Conservation (phyloP, 1,284 basidiomycete genomes). For the Earliella scabrosa region DNA sequence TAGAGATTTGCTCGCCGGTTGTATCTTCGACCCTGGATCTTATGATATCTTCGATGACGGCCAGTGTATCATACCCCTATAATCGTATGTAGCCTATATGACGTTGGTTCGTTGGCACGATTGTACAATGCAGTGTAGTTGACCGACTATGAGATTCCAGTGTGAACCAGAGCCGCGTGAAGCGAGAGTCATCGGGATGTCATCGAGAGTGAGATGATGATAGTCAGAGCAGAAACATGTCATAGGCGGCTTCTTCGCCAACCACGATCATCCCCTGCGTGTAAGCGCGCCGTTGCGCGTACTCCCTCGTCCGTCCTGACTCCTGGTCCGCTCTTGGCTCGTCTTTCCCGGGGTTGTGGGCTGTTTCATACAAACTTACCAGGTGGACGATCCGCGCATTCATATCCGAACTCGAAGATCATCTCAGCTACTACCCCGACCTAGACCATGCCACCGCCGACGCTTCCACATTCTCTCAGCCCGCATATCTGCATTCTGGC, state of each 20-base stretch:
- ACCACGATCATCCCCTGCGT: constrained; percentile 17
- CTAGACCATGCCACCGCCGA: constrained; percentile 35
- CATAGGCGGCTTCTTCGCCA: neutral
- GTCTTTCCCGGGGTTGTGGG: too few species aligned
- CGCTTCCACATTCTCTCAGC: constrained; percentile 71
- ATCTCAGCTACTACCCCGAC: neutral
- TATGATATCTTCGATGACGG: too few species aligned
- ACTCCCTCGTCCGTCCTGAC: too few species aligned
- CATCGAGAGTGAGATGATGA: too few species aligned
- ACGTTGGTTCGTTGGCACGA: too few species aligned
- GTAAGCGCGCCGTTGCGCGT: constrained; percentile 14
- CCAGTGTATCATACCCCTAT: too few species aligned
- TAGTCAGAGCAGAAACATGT: neutral
- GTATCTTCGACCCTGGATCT: too few species aligned
- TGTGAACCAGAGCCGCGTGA: neutral
- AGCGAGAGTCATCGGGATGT: too few species aligned
- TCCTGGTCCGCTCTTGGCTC: neutral
- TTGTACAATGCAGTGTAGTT: too few species aligned
- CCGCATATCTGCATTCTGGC: constrained; percentile 77
- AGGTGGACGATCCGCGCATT: neutral
- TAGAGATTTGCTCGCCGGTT: too few species aligned
- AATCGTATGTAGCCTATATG: too few species aligned
- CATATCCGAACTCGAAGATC: neutral
- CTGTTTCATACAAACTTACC: neutral
- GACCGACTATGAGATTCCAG: too few species aligned